Conservation (phyloP, 176 grass and related monocot genomes). For the Hordeum vulgare region DNA sequence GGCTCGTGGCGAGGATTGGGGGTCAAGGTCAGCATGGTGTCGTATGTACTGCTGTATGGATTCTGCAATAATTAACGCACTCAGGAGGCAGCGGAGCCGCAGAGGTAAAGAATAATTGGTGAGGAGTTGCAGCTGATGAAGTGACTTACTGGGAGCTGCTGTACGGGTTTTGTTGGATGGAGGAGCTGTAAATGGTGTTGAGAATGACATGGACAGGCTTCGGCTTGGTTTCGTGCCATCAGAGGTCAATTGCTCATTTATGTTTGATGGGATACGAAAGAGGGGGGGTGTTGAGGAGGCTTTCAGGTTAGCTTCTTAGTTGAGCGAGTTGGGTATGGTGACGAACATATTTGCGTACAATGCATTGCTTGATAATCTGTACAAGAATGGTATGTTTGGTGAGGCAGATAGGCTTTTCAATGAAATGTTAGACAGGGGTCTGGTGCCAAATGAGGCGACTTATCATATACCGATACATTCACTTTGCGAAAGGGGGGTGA, state of each 20-base stretch:
- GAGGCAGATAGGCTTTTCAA: constrained; percentile 58
- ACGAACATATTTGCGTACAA: neutral
- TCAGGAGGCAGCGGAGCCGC: constrained; percentile 48
- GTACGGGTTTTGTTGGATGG: constrained; percentile 45
- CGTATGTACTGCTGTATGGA: constrained; percentile 74
- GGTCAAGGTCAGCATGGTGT: constrained; percentile 34
- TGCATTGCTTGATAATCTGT: neutral
- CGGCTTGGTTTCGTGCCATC: constrained; percentile 43
- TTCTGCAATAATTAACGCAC: constrained; percentile 43
- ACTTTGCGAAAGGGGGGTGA: constrained; percentile 56
- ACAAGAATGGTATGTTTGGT: constrained; percentile 15
- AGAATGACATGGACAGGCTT: constrained; percentile 42
- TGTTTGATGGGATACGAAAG: neutral
- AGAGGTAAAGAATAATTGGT: constrained; percentile 23
- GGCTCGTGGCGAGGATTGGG: constrained; percentile 34
- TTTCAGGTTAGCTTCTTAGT: constrained; percentile 37
- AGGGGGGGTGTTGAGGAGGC: constrained; percentile 30
- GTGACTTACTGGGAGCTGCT: constrained; percentile 32
- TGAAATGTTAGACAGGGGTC: constrained; percentile 28
- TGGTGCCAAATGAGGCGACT: constrained; percentile 57
- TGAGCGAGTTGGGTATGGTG: neutral
- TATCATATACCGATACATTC: constrained; percentile 49
- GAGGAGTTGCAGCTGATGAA: constrained; percentile 41
- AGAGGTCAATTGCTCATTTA: constrained; percentile 42
- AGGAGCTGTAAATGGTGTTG: constrained; percentile 42